These are phyloP conservation scores for Saturnispora sanitii DNA, from an alignment of 805 yeast species.

Conservation along the genomic window DNA sequence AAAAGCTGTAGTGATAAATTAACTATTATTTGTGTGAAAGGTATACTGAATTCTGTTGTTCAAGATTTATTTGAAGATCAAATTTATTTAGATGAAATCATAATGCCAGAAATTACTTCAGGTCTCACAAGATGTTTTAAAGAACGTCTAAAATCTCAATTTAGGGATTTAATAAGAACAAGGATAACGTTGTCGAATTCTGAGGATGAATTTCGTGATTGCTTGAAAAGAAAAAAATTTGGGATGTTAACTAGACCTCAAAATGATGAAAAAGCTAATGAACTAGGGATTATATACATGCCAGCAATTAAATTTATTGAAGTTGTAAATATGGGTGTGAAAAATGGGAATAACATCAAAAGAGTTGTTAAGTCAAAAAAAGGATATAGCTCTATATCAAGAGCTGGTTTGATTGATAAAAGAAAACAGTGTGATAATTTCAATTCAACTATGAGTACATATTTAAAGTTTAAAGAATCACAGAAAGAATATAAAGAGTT, in stretches of 20 bases:
- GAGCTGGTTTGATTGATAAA: constrained; percentile 10
- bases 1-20: constrained; percentile 89
- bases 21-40: constrained; percentile 48
- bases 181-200: constrained; percentile 1
- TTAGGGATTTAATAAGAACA: not conserved
- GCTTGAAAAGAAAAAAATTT: not conserved
- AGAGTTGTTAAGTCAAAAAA: constrained; percentile 34
- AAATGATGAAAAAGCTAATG: constrained; percentile 16
- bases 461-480: constrained; percentile 13
- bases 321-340: constrained; percentile 48
- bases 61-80: constrained; percentile 23
- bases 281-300: constrained; percentile 23
- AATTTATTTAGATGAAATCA: constrained; percentile 36
- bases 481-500: constrained; percentile 4
- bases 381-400: constrained; percentile 10
- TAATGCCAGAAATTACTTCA: constrained; percentile 30
- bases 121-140: constrained; percentile 37
- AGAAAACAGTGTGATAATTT: not conserved
- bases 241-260: constrained; percentile 5
- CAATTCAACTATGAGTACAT: constrained; percentile 1
- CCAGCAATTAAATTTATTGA: constrained; percentile 22
- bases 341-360: constrained; percentile 45
- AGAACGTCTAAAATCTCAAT: constrained; percentile 13
- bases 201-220: constrained; percentile 8
- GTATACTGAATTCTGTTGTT: constrained; percentile 40